Percentiles rank a stretch among this genome's conserved stretches.
Conservation (phyloP, 768 basidiomycete species). For the Termitomyces sp. region DNA sequence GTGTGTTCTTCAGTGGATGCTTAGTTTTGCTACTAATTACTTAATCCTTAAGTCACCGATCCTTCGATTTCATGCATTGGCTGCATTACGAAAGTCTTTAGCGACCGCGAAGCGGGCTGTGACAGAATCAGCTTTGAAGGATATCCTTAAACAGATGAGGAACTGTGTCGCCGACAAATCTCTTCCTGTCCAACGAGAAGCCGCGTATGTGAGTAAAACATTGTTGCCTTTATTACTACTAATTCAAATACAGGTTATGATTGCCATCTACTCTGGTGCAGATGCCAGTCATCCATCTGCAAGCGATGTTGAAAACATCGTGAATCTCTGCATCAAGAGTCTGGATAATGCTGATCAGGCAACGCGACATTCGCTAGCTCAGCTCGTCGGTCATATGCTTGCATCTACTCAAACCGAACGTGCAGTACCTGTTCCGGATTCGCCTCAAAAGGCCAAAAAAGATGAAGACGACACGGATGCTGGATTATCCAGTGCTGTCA, state of each 20-base stretch:
- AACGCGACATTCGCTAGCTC: constrained; percentile 75
- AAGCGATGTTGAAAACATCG: constrained; percentile 73
- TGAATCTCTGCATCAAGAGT: constrained; percentile 61
- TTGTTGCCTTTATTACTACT: background rate
- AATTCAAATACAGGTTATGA: constrained; percentile 30
- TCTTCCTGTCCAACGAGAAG: constrained; percentile 78
- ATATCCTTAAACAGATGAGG: constrained; percentile 81
- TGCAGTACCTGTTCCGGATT: constrained; percentile 36
- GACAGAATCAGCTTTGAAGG: constrained; percentile 71
- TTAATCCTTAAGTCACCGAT: constrained; percentile 56
- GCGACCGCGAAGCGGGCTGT: constrained; percentile 77
- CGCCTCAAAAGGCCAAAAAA: constrained; percentile 59
- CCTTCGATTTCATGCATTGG: constrained; percentile 75
- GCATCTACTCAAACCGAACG: constrained; percentile 76
- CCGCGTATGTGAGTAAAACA: constrained; percentile 58
- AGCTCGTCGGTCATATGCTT: constrained; percentile 79
- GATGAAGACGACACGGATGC: constrained; percentile 61
- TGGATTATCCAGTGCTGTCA: constrained; percentile 34
- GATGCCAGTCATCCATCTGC: constrained; percentile 52
- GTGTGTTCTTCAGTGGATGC: constrained; percentile 36
- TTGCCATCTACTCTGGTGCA: constrained; percentile 47
- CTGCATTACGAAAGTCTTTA: constrained; percentile 76
- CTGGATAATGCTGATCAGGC: constrained; percentile 81
- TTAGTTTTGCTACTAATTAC: background rate
- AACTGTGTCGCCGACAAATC: constrained; percentile 76